phyloP scores from a whole-genome alignment of 1,284 basidiomycete genomes.

The Trichosporon coremiiforme region DNA sequence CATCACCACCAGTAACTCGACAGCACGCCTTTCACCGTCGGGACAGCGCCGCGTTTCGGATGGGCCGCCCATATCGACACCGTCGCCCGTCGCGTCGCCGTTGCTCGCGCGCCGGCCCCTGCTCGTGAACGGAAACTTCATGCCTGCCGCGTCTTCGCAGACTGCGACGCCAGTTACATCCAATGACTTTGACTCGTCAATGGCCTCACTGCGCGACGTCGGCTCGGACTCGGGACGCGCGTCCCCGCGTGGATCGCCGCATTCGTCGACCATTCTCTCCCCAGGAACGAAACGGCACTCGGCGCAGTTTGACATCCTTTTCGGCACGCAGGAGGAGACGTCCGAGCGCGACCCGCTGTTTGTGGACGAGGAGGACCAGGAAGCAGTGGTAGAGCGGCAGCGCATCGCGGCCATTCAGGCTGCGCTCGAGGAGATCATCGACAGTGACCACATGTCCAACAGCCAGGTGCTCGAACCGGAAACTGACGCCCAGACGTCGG shows the following conservation, averaged over 20 bases:
- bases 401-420: slow-evolving; percentile 92
- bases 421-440: slow-evolving; percentile 90
- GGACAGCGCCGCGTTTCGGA: slow-evolving; percentile 18
- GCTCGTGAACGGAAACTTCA: slow-evolving; percentile 37
- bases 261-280: neutral
- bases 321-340: slow-evolving; percentile 51
- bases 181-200: slow-evolving; percentile 13
- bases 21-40: neutral
- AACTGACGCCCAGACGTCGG: slow-evolving; percentile 1
- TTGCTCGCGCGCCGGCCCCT: slow-evolving; percentile 22
- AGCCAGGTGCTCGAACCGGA: slow-evolving; percentile 31
- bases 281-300: slow-evolving; percentile 30
- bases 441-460: slow-evolving; percentile 66
- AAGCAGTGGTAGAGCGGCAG: slow-evolving; percentile 59
- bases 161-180: slow-evolving; percentile 34
- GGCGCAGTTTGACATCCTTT: slow-evolving; percentile 50
- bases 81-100: neutral
- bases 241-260: slow-evolving; percentile 19
- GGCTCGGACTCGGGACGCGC: slow-evolving; percentile 18
- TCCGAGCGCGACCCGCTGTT: slow-evolving; percentile 59
- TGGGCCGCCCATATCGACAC: neutral
- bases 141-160: slow-evolving; percentile 29
- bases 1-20: neutral
- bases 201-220: slow-evolving; percentile 13
- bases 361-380: slow-evolving; percentile 53